Evolutionary conservation across 176 grass and related monocot species (phyloP).

Genomic region (Rhynchospora pubera): DNA sequence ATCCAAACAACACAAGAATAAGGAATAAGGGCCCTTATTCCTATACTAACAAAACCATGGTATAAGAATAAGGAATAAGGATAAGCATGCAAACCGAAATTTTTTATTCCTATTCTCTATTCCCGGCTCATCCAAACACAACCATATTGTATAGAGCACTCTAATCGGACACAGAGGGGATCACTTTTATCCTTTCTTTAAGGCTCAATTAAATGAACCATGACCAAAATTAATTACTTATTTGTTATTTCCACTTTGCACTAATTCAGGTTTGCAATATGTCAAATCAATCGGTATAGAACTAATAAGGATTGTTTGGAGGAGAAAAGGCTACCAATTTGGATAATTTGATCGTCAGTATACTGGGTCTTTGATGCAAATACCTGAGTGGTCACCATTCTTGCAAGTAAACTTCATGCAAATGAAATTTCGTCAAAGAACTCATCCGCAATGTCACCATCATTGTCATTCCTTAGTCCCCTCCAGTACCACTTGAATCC

Average conservation of each 20-base stretch:
- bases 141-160: background rate
- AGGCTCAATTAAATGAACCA: background rate
- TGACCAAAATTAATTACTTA: background rate
- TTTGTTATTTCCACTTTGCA: background rate
- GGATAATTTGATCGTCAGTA: background rate
- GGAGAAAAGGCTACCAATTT: background rate
- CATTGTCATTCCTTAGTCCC: background rate
- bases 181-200: background rate
- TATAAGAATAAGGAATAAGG: too few species aligned
- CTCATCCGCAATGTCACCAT: background rate
- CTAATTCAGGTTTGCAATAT: background rate
- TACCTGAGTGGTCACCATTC: background rate
- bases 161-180: background rate
- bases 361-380: background rate
- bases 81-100: too few species aligned
- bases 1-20: too few species aligned
- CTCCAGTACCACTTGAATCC: background rate
- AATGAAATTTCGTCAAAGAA: background rate
- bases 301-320: background rate
- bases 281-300: background rate
- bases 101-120: too few species aligned
- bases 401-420: background rate
- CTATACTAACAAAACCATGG: too few species aligned
- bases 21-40: too few species aligned
- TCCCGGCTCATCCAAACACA: too few species aligned